Percentiles rank a stretch among this genome's conserved stretches.
Conservation (phyloP, 129 eudicot species). For the Mikania micrantha region DNA sequence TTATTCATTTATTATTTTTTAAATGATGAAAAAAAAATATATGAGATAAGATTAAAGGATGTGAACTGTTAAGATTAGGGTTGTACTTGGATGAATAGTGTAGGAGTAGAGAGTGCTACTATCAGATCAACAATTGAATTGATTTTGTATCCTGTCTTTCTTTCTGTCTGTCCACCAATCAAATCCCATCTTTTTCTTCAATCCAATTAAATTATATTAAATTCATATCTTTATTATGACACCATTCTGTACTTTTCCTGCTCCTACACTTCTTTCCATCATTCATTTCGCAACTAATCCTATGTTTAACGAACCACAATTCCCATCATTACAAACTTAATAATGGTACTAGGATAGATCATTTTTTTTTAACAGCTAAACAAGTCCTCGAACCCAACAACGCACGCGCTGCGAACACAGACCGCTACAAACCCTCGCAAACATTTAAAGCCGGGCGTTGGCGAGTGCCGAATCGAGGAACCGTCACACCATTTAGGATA, state of each 20-base stretch:
- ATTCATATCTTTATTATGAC: constrained; percentile 16
- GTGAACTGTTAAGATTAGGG: constrained; percentile 10
- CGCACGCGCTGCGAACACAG: too few species aligned
- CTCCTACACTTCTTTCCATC: not conserved
- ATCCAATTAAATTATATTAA: not conserved
- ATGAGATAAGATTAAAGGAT: not conserved
- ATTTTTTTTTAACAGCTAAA: too few species aligned
- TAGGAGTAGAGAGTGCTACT: constrained; percentile 31
- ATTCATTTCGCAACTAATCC: constrained; percentile 4
- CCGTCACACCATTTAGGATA: too few species aligned
- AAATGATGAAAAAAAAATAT: constrained; percentile 14
- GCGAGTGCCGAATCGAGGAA: too few species aligned
- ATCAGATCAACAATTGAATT: constrained; percentile 31
- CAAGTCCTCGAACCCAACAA: too few species aligned
- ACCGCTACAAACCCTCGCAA: too few species aligned
- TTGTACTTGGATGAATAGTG: constrained; percentile 30
- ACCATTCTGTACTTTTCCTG: constrained; percentile 21
- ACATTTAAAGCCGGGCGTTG: too few species aligned
- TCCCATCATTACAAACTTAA: not conserved
- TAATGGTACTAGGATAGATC: not conserved
- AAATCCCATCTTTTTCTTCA: constrained; percentile 29
- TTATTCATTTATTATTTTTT: constrained; percentile 5
- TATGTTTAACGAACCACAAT: not conserved
- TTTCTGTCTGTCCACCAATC: constrained; percentile 8
- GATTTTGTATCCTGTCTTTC: constrained; percentile 26